Conservation (phyloP, 2,329 filamentous ascomycete species). For the Orbilia blumenaviensis region DNA sequence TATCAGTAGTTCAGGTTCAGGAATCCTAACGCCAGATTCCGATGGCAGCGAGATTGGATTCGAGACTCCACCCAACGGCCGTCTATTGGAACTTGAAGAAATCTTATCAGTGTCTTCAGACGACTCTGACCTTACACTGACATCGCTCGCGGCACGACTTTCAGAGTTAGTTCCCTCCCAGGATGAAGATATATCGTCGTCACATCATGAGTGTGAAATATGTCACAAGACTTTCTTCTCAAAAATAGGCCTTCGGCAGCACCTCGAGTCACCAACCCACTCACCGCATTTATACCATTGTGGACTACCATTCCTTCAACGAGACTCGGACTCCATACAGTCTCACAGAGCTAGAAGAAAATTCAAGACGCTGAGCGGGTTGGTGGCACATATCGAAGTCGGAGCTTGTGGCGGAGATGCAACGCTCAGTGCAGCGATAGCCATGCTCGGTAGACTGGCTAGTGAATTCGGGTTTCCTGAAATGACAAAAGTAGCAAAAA, state of each 20-base stretch:
- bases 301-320: not conserved
- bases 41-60: not conserved
- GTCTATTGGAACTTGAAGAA: not conserved
- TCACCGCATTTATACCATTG: conserved; percentile 1
- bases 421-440: not conserved
- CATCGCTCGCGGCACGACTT: not conserved
- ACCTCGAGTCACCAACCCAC: not conserved
- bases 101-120: not conserved
- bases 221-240: not conserved
- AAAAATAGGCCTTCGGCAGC: not conserved
- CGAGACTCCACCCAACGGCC: not conserved
- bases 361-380: not conserved
- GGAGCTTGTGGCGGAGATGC: not conserved
- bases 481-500: not conserved
- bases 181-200: not conserved
- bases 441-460: not conserved
- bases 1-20: not conserved
- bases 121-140: not conserved
- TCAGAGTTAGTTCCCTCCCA: too few relatives aligned
- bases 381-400: not conserved
- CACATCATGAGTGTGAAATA: not conserved
- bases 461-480: not conserved
- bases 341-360: not conserved
- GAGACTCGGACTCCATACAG: not conserved
- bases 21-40: not conserved